A percentile compares a stretch with the other conserved stretches of the same genome.
Evolutionary conservation across 805 yeast species (phyloP).

Genomic region (Zygoascus flipseniorum): DNA sequence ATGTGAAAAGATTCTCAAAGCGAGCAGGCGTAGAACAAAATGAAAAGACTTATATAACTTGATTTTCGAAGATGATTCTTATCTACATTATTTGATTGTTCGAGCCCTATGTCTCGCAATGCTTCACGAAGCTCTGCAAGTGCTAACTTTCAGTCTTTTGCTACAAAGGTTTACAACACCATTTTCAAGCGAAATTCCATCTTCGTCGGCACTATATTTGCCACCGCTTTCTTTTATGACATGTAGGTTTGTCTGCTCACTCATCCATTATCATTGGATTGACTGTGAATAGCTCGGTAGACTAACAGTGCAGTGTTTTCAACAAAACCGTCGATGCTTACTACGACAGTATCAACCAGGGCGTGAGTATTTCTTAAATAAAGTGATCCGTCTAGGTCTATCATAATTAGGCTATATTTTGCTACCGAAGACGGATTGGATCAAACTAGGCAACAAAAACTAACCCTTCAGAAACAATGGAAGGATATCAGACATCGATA

Average conservation of each 20-base stretch:
- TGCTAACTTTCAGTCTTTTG: conserved; percentile 21
- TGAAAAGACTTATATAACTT: no score
- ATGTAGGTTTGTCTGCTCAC: conserved; percentile 18
- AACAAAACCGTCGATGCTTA: conserved; percentile 27
- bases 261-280: no score
- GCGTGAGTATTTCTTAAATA: conserved; percentile 22
- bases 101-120: no score
- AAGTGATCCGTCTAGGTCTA: no score
- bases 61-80: no score
- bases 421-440: no score
- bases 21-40: no score
- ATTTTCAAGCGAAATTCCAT: conserved; percentile 86
- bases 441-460: background rate
- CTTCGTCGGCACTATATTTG: conserved; percentile 74
- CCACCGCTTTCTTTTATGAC: conserved; percentile 72
- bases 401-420: no score
- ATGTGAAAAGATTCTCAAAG: background rate
- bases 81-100: no score
- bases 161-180: conserved; percentile 50
- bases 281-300: background rate
- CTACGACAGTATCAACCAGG: conserved; percentile 31
- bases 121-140: no score
- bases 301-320: conserved; percentile 23
- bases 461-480: conserved; percentile 22
- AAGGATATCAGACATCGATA: conserved; percentile 23